A percentile compares a stretch with the other conserved stretches of the same genome.
phyloP scores from a whole-genome alignment of 2,329 filamentous ascomycete species.

The Phialemoniopsis sp. region DNA sequence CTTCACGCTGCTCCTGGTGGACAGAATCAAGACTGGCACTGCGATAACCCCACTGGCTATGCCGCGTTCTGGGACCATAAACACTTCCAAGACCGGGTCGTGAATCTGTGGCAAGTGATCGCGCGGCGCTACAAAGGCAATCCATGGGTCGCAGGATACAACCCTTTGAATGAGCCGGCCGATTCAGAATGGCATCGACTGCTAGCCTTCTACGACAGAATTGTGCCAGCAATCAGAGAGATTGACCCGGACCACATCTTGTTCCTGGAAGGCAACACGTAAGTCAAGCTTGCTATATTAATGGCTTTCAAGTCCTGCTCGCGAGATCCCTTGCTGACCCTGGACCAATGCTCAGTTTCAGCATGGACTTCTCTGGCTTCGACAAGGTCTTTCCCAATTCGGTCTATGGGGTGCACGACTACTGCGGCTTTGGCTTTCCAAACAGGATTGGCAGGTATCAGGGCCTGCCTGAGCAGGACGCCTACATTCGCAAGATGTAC shows the following conservation, averaged over 20 bases:
- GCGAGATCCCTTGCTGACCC: no score
- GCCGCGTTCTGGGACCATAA: slow-evolving; percentile 37
- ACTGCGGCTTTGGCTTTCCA: slow-evolving; percentile 46
- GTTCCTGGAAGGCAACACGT: slow-evolving; percentile 46
- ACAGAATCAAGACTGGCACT: slow-evolving; percentile 39
- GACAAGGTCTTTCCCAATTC: slow-evolving; percentile 37
- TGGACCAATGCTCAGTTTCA: no score
- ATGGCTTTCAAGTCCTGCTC: no score
- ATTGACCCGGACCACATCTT: slow-evolving; percentile 43
- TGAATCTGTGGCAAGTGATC: slow-evolving; percentile 31
- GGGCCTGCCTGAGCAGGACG: slow-evolving; percentile 26
- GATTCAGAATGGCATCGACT: slow-evolving; percentile 13
- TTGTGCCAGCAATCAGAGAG: slow-evolving; percentile 28
- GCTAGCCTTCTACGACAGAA: slow-evolving; percentile 26
- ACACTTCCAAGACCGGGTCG: slow-evolving; percentile 32
- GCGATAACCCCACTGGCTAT: slow-evolving; percentile 24
- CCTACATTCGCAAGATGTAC: slow-evolving; percentile 25
- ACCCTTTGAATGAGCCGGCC: slow-evolving; percentile 19
- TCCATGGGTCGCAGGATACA: slow-evolving; percentile 29
- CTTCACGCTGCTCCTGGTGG: slow-evolving; percentile 35
- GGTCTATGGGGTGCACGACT: slow-evolving; percentile 51
- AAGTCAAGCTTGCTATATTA: no score
- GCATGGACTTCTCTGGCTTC: slow-evolving; percentile 43
- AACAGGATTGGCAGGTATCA: slow-evolving; percentile 29
- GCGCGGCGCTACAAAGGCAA: slow-evolving; percentile 31